Evolutionary conservation across 306 rosid genomes (phyloP), one percentile per base, ranked within the genome.

Genomic region (Corylus avellana): DNA sequence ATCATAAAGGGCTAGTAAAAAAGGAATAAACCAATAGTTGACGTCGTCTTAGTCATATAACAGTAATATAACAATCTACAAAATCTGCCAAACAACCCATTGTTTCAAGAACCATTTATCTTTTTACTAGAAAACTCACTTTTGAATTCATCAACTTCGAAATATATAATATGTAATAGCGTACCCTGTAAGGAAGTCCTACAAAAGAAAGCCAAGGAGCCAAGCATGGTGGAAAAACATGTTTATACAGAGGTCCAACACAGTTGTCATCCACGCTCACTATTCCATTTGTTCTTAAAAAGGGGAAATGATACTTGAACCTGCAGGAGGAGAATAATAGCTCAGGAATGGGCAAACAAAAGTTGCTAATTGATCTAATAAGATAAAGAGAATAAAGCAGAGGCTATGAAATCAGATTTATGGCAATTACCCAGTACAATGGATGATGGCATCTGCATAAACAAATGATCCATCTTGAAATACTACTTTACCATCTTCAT

Each of bases 141-240:
- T 8, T 66, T 0, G 10, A 39, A 37, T 66, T 66, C 72, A 17
- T 59, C 66, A 59, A 59, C 16, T 20, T 59, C 17, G 3, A 8
- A 18, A 39, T 42, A 7, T 18, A 66, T 18, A 22, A 35, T 42
- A 7, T 18, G 37, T 18, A 35, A 39, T 39, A 17, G 12, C 12
- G 8, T 37, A 66, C 50, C 72, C 72, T 16, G 72, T 66, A 66
- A 17, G 79, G 84, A 5, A 80, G 29, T 7, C 84, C 79, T 11
- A 80, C 48, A 27, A 75, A 74, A 67, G 84, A 74, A 27, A 75
- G 79, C 84, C 79, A 56, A 53, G 71, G 84, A 66, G 84, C 75
- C n/a, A 80, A 55, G 51, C 14, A 1, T 57, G 84, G 84, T 0
- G 79, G 84, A 50, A 80, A 80, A 13, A 80, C 66, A 62, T 80